Evolutionary conservation across 108 stramenopile genomes (phyloP).

Genomic region (Cyclotella kingstonii): DNA sequence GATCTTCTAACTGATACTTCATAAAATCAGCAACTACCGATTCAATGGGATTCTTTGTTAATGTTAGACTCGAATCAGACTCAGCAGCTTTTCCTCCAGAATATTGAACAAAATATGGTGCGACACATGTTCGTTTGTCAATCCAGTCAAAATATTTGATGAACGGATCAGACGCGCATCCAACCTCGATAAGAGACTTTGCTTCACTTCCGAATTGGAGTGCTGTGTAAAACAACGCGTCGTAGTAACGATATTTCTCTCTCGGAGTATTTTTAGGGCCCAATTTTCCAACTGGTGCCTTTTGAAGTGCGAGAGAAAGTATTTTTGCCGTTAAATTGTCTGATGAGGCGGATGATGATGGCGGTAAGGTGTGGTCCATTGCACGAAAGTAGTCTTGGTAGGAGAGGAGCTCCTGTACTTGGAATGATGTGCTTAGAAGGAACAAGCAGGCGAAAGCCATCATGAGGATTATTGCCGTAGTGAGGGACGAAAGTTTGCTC

Average conservation of each 20-base stretch:
- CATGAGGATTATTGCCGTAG: too few species aligned
- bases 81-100: conserved; percentile 10
- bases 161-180: conserved; percentile 33
- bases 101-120: conserved; percentile 34
- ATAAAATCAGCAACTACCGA: conserved; percentile 31
- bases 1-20: conserved; percentile 28
- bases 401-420: too few species aligned
- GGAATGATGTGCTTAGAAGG: too few species aligned
- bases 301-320: conserved; percentile 9
- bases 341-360: background rate
- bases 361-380: background rate
- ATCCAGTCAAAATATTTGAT: conserved; percentile 24
- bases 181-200: conserved; percentile 24
- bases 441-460: too few species aligned
- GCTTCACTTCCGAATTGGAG: conserved; percentile 24
- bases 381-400: too few species aligned
- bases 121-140: conserved; percentile 27
- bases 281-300: conserved; percentile 15
- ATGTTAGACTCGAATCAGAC: too few species aligned
- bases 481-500: too few species aligned
- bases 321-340: background rate
- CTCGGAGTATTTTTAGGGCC: conserved; percentile 13
- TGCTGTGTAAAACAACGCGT: conserved; percentile 24
- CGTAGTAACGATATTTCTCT: conserved; percentile 15
- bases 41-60: conserved; percentile 6